Evolutionary conservation across 371 early-diverging fungal genomes (phyloP).

Genomic region (Mucor plumbeus): DNA sequence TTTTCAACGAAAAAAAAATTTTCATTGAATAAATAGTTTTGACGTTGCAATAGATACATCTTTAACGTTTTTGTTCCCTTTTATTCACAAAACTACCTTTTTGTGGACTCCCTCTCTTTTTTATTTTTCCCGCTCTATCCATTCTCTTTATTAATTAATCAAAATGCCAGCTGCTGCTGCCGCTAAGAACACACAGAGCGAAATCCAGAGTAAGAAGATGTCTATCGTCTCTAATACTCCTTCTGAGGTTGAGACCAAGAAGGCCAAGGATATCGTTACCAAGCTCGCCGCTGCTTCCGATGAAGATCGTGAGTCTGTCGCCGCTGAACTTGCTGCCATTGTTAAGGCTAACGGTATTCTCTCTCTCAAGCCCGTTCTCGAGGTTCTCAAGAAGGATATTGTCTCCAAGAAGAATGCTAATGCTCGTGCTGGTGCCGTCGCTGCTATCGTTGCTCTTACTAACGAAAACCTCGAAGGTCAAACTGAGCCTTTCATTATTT

Average conservation of each 20-base stretch:
- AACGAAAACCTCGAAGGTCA: conserved; percentile 51
- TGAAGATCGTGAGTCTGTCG: conserved; percentile 59
- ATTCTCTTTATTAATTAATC: conserved; percentile 11
- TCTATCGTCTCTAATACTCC: conserved; percentile 32
- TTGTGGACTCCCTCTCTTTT: conserved; percentile 18
- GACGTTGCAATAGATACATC: background rate
- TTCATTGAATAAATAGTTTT: conserved; percentile 14
- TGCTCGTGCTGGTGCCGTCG: conserved; percentile 70
- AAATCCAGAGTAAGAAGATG: conserved; percentile 47
- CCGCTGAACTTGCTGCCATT: conserved; percentile 57
- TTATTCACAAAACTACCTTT: conserved; percentile 10
- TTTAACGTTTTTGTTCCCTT: conserved; percentile 25
- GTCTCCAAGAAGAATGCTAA: conserved; percentile 68
- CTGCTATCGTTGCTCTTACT: conserved; percentile 64
- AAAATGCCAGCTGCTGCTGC: conserved; percentile 22
- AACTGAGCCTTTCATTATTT: conserved; percentile 67
- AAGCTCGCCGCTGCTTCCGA: conserved; percentile 62
- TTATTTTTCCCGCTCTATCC: conserved; percentile 19
- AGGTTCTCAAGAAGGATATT: conserved; percentile 58
- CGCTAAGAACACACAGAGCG: conserved; percentile 37
- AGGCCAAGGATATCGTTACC: conserved; percentile 44
- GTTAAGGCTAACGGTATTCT: conserved; percentile 60
- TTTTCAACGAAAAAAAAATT: conserved; percentile 18
- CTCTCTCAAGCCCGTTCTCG: conserved; percentile 62
- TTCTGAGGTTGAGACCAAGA: conserved; percentile 42